phyloP scores from a whole-genome alignment of 768 basidiomycete genomes.

The Mrakia hoshinonis region DNA sequence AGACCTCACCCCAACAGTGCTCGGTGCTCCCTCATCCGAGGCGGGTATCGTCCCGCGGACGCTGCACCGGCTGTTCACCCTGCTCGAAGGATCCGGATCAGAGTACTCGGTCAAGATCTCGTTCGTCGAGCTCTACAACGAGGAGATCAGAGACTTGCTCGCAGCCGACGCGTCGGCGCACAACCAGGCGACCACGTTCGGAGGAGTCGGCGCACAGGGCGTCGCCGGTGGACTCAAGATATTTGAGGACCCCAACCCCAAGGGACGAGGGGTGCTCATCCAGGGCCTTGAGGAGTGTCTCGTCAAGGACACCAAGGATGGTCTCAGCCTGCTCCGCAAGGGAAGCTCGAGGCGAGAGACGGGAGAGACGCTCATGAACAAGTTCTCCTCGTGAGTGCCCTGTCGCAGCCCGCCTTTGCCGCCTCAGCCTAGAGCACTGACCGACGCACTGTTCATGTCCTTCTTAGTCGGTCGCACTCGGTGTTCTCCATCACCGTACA shows the following conservation, averaged over 20 bases:
- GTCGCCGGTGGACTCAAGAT: conserved; percentile 59
- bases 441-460: background rate
- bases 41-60: conserved; percentile 95
- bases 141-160: conserved; percentile 90
- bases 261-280: conserved; percentile 67
- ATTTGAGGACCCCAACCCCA: conserved; percentile 81
- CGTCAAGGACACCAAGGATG: conserved; percentile 73
- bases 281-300: conserved; percentile 86
- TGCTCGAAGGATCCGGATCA: conserved; percentile 56
- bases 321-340: conserved; percentile 71
- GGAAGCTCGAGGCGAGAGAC: conserved; percentile 86
- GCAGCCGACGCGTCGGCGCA: conserved; percentile 63
- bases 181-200: background rate
- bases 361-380: conserved; percentile 94
- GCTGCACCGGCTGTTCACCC: conserved; percentile 80
- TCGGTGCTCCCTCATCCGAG: conserved; percentile 76
- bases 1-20: conserved; percentile 55
- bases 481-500: conserved; percentile 95
- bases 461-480: conserved; percentile 76
- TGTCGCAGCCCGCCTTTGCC: background rate
- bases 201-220: conserved; percentile 9
- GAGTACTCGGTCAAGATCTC: conserved; percentile 93
- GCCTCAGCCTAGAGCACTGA: background rate
- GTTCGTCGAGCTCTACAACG: conserved; percentile 93
- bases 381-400: conserved; percentile 57